Percentiles rank a stretch among this genome's conserved stretches.
Evolutionary conservation across 768 basidiomycete species (phyloP).

Genomic region (Rossbeevera mucosa): DNA sequence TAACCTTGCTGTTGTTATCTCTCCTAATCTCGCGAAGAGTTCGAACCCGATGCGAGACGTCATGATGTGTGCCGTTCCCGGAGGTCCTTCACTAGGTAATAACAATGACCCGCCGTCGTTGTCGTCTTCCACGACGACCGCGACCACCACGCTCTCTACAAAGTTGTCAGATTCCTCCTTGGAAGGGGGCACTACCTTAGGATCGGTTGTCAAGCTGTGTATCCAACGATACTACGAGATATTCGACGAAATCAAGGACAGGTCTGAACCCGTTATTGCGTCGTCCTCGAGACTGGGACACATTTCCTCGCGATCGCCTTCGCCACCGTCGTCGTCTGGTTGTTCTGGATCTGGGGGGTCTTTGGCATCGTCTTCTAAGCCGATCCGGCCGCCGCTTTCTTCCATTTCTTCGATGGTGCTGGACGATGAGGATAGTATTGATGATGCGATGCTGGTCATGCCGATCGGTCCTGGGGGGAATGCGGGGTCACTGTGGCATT

Average conservation of each 20-base stretch:
- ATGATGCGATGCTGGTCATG: conserved; percentile 74
- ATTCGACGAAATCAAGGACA: conserved; percentile 77
- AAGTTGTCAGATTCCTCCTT: conserved; percentile 25
- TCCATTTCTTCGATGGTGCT: conserved; percentile 23
- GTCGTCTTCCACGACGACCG: conserved; percentile 11
- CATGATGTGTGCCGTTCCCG: conserved; percentile 63
- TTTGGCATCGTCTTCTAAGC: conserved; percentile 18
- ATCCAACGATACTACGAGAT: conserved; percentile 82
- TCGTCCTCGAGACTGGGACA: conserved; percentile 10
- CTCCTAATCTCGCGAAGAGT: conserved; percentile 74
- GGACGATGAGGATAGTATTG: conserved; percentile 69
- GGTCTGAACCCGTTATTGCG: conserved; percentile 49
- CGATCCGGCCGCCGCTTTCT: conserved; percentile 10
- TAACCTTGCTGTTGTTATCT: conserved; percentile 76
- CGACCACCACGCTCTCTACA: conserved; percentile 16
- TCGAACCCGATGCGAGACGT: conserved; percentile 67
- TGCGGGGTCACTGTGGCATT: conserved; percentile 6
- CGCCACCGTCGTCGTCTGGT: conserved; percentile 21
- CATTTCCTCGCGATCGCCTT: conserved; percentile 25
- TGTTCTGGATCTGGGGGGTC: conserved; percentile 9
- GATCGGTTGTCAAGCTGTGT: conserved; percentile 67
- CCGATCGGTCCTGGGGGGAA: conserved; percentile 47
- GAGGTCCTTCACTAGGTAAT: conserved; percentile 37
- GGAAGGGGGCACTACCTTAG: conserved; percentile 61
- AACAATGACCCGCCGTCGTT: conserved; percentile 22